phyloP scores from a whole-genome alignment of 257 asterid genomes.

The Solanum chmielewskii region DNA sequence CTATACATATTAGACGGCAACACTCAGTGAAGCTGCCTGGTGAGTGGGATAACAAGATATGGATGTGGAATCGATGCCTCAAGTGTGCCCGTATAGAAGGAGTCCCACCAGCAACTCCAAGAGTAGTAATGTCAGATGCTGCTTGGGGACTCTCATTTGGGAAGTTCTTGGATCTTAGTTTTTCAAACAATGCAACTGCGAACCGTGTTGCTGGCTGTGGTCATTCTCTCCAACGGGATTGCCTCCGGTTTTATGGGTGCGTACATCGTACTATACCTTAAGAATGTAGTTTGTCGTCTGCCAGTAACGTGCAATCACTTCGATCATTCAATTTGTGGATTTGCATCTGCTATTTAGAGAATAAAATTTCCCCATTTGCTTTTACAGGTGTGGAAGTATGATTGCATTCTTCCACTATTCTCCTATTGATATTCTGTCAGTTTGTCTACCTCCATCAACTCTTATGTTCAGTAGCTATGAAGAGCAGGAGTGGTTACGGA shows the following conservation, averaged over 20 bases:
- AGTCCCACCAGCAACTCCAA: conserved; percentile 72
- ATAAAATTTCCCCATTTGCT: neutral
- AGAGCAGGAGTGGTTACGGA: conserved; percentile 54
- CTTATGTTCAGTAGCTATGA: conserved; percentile 56
- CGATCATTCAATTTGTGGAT: neutral
- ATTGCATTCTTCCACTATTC: conserved; percentile 87
- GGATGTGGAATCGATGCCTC: conserved; percentile 99
- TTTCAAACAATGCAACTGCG: conserved; percentile 78
- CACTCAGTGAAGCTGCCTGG: conserved; percentile 65
- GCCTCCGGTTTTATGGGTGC: conserved; percentile 92
- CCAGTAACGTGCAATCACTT: neutral
- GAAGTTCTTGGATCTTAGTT: conserved; percentile 95
- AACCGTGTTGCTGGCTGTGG: conserved; percentile 94
- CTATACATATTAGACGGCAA: conserved; percentile 49
- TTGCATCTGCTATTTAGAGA: neutral
- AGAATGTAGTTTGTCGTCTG: neutral
- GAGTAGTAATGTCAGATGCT: conserved; percentile 89
- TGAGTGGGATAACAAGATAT: conserved; percentile 81
- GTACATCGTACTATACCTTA: neutral
- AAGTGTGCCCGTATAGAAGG: conserved; percentile 51
- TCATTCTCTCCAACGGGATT: conserved; percentile 96
- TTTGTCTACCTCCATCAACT: conserved; percentile 65
- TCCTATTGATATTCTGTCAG: conserved; percentile 69
- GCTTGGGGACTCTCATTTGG: conserved; percentile 99
- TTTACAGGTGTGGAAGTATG: conserved; percentile 69